Evolutionary conservation across 768 basidiomycete genomes (phyloP), one percentile per base, ranked within the genome.

Genomic region (Hericium erinaceus): DNA sequence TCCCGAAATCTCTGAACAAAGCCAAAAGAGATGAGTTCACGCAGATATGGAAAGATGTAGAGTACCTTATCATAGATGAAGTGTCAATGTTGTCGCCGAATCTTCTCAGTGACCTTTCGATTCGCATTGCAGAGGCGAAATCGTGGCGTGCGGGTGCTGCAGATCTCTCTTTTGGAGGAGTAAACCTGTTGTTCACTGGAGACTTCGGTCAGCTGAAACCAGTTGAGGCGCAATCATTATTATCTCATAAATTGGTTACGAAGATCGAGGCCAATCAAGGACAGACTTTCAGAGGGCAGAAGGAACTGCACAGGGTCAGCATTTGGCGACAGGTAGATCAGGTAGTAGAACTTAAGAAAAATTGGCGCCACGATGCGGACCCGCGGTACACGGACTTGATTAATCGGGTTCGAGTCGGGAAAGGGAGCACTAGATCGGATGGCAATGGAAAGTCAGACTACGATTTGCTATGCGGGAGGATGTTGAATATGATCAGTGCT

Each of bases 1-100:
- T 66, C 2, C 59, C 59, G 0, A 57, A 61, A 2, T 24, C 12
- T 37, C 2, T 13, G 4, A 2, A 12, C 18, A 4, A 20, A 7
- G 24, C 26, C 2, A 24, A 37, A 24, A 15, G 15, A 33, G 26
- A 33, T 12, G 56, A 55, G 20, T 52, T 66, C 12, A n/a, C 33
- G 10, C 39, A 44, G 2, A 44, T 64, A 18, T 67, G 66, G 65
- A 24, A 26, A 33, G 41, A 46, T 3, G 65, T 66, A 69, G n/a
- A n/a, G n/a, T n/a, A n/a, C n/a, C n/a, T n/a, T n/a, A n/a, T n/a
- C n/a, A n/a, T n/a, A n/a, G n/a, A 66, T 28, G 53, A 66, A 44
- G 54, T 70, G 46, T 61, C 59, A 51, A 48, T 66, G 67, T 10
- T 61, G 55, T 16, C 68, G 15, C 62, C 66, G n/a, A 2, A 62